These are phyloP conservation scores for Extremus antarcticus DNA, from an alignment of 495 filamentous ascomycete genomes.

Conservation along the genomic window DNA sequence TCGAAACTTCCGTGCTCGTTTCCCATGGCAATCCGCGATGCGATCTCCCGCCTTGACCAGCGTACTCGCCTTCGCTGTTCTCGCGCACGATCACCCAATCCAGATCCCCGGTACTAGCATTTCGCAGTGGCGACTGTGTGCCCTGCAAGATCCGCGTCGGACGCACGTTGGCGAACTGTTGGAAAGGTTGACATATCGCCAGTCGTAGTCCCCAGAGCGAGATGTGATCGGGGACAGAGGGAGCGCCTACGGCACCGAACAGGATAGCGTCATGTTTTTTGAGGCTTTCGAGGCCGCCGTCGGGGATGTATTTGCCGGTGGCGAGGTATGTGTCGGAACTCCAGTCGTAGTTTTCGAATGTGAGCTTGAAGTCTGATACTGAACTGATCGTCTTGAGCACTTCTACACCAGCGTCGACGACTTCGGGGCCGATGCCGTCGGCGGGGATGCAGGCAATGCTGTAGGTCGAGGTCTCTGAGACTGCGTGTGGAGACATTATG, in stretches of 20 bases:
- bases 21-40: conserved; percentile 23
- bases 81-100: conserved; percentile 35
- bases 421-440: conserved; percentile 34
- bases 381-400: conserved; percentile 27
- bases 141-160: conserved; percentile 31
- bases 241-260: conserved; percentile 33
- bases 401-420: conserved; percentile 29
- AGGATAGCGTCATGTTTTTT: conserved; percentile 32
- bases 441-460: conserved; percentile 30
- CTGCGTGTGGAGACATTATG: conserved; percentile 4
- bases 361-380: conserved; percentile 24
- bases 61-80: conserved; percentile 35
- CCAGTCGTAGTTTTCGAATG: conserved; percentile 32
- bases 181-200: conserved; percentile 32
- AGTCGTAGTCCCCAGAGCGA: conserved; percentile 33
- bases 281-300: conserved; percentile 29
- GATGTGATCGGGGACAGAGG: conserved; percentile 33
- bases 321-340: conserved; percentile 27
- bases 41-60: conserved; percentile 28
- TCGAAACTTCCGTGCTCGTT: conserved; percentile 29
- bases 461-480: conserved; percentile 9
- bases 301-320: conserved; percentile 30
- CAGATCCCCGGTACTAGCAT: conserved; percentile 21
- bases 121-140: conserved; percentile 26
- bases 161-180: conserved; percentile 34